Base-by-base conservation (phyloP, 192 early-diverging fungal genomes). In the Chytriomyces hyalinus region DNA sequence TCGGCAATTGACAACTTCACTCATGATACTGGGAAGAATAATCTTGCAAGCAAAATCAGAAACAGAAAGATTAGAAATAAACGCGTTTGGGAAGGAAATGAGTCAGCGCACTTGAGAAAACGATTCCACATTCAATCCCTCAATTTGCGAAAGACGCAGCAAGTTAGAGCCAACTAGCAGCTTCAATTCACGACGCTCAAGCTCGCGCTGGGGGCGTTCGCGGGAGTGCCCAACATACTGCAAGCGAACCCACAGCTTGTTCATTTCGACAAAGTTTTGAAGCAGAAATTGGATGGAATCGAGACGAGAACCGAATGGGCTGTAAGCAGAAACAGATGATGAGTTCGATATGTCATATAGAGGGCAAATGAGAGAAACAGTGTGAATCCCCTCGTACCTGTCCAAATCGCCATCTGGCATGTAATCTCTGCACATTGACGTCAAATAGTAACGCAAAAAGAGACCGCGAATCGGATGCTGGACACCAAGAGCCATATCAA, bases 191-290 rank as follows among this genome's bases (percentile, higher is more conserved):
- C 93, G 92, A 28, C 98, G 91, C 91, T 99, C 98, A 67, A 92
- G 89, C 81, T 99, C 98, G 44, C 98, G 87, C 82, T 94, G 94
- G 81, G 97, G 96, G 22, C 95, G 91, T 81, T 99, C 98, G 8
- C 94, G 85, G 51, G 92, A 93, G 79, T 94, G 91, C 20, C 98
- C 98, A 81, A 97, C 95, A 83, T 96, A 93, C 83, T 99, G 98
- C 77, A 99, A 81, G 0, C 98, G 93, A 10, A 99, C 98, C 98
- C 98, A 99, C 17, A 99, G 89, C 86, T 99, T 99, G 86, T 99
- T 99, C 96, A 97, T 99, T 86, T 99, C 98, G 48, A 96, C 94
- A 86, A 98, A 98, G 79, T 99, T 98, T 59, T 93, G 96, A 49
- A 99, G 83, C 72, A 95, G 97, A 78, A 99, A 99, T 51, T 94